phyloP scores from a whole-genome alignment of 306 rosid species.

The Trifolium pratense region DNA sequence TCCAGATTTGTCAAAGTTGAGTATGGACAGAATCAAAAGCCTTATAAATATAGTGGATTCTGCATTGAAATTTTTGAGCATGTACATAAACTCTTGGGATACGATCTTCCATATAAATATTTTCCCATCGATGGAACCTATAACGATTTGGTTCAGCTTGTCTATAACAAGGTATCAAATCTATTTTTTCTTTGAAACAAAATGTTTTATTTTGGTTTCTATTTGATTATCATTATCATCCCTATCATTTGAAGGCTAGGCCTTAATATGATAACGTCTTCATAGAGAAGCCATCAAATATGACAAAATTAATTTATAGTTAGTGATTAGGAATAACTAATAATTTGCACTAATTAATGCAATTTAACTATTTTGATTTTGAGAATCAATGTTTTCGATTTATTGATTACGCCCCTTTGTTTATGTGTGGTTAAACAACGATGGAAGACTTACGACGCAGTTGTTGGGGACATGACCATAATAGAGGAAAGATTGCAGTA shows the following conservation, averaged over 20 bases:
- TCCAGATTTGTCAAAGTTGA: constrained; percentile 62
- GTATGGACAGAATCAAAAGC: constrained; percentile 14
- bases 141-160: constrained; percentile 55
- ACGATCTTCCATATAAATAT: constrained; percentile 50
- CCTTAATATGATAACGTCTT: not conserved
- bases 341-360: not conserved
- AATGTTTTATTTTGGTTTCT: constrained; percentile 6
- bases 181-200: constrained; percentile 6
- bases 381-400: not conserved
- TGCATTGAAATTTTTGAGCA: constrained; percentile 52
- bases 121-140: constrained; percentile 47
- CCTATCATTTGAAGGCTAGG: not conserved
- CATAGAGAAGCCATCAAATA: not conserved
- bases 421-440: constrained; percentile 37
- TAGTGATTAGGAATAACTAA: not conserved
- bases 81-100: constrained; percentile 41
- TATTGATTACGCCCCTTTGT: constrained; percentile 6
- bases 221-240: not conserved
- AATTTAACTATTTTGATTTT: not conserved
- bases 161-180: constrained; percentile 57
- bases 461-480: constrained; percentile 69
- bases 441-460: constrained; percentile 65
- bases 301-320: not conserved
- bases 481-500: constrained; percentile 50
- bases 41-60: constrained; percentile 51